A percentile compares a stretch with the other conserved stretches of the same genome.
Conservation (phyloP, 768 basidiomycete genomes). For the Suillus brevipes region DNA sequence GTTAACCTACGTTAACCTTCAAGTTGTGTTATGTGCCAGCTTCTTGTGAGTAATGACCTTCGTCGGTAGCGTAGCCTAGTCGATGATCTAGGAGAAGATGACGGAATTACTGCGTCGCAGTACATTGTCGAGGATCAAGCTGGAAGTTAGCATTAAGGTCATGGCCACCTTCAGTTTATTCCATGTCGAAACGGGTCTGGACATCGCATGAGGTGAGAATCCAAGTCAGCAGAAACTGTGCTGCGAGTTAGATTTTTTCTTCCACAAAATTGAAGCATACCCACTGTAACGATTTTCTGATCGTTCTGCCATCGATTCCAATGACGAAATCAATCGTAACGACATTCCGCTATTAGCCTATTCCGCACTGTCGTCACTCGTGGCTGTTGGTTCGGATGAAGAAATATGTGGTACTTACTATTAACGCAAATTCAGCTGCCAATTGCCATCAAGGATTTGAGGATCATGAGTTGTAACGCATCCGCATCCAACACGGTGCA, state of each 20-base stretch:
- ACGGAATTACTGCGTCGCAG: background rate
- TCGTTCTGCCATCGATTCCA: background rate
- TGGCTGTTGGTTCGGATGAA: background rate
- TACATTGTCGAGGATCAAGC: constrained; percentile 10
- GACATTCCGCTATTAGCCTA: background rate
- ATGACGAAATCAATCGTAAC: background rate
- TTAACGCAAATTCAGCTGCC: background rate
- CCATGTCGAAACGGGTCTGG: constrained; percentile 42
- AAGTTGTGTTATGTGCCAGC: background rate
- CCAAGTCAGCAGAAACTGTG: background rate
- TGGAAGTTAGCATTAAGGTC: constrained; percentile 38
- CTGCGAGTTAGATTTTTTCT: background rate
- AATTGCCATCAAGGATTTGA: background rate
- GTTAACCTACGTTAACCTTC: too few species aligned
- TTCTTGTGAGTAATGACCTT: background rate
- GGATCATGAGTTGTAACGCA: too few species aligned
- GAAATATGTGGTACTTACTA: background rate
- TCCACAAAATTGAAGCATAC: background rate
- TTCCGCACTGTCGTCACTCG: too few species aligned
- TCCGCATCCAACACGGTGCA: background rate
- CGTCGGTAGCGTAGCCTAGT: background rate
- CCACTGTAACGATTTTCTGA: background rate
- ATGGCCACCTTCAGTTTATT: constrained; percentile 34
- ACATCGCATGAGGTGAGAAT: constrained; percentile 36
- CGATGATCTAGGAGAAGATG: background rate